phyloP scores from a whole-genome alignment of 176 grass and related monocot species.

The Triticum monococcum region DNA sequence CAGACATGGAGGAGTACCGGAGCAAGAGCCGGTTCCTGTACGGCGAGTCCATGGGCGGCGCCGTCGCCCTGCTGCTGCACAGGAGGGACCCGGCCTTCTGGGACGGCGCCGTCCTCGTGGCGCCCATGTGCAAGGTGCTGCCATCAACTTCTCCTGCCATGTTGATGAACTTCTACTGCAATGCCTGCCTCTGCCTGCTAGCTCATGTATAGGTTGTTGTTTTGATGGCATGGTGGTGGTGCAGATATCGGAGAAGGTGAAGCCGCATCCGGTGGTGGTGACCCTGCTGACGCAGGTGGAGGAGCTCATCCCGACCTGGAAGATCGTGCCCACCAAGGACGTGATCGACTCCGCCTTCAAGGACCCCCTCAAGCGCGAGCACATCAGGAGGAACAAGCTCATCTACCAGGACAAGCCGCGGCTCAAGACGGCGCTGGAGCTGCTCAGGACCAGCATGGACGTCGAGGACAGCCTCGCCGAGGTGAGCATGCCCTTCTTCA shows the following conservation, averaged over 20 bases:
- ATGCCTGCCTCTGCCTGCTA: not conserved
- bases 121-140: conserved; percentile 92
- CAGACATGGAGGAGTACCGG: conserved; percentile 57
- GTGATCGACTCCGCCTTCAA: conserved; percentile 87
- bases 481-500: conserved; percentile 81
- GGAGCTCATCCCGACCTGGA: conserved; percentile 95
- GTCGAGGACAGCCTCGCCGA: conserved; percentile 67
- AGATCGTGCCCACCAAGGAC: conserved; percentile 87
- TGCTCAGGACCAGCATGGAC: conserved; percentile 81
- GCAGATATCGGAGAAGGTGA: conserved; percentile 91
- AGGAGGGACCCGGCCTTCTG: conserved; percentile 74
- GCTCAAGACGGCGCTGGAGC: conserved; percentile 80
- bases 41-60: conserved; percentile 93
- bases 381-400: conserved; percentile 84
- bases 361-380: conserved; percentile 78
- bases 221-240: not conserved
- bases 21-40: conserved; percentile 84
- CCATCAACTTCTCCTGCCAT: not conserved
- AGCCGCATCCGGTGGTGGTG: conserved; percentile 70
- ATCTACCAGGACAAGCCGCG: conserved; percentile 95
- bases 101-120: conserved; percentile 77
- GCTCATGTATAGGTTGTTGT: not conserved
- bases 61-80: conserved; percentile 68
- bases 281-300: conserved; percentile 72
- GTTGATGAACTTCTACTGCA: not conserved